Evolutionary conservation across 345 rosid species (phyloP).

Genomic region (Pugionium cornutum): DNA sequence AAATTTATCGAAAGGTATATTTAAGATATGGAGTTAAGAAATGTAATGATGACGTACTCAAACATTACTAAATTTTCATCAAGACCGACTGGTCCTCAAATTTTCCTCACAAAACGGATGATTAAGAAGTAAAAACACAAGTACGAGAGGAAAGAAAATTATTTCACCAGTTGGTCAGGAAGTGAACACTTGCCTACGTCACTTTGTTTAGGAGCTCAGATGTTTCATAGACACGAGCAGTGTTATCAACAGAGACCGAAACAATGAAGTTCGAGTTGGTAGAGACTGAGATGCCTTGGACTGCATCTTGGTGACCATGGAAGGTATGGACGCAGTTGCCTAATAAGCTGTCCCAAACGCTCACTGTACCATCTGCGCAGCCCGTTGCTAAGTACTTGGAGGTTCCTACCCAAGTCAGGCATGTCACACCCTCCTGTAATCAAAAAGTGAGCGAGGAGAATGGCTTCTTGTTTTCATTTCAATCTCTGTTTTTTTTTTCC

Average conservation of each 20-base stretch:
- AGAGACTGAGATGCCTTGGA: conserved; percentile 61
- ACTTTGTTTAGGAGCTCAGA: conserved; percentile 45
- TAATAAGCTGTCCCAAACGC: conserved; percentile 79
- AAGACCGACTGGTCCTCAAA: no score
- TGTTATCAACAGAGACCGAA: conserved; percentile 68
- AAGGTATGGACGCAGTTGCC: conserved; percentile 65
- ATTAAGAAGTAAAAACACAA: no score
- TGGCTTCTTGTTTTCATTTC: background rate
- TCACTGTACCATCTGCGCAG: conserved; percentile 68
- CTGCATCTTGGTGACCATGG: conserved; percentile 59
- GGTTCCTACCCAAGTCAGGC: conserved; percentile 75
- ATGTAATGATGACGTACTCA: no score
- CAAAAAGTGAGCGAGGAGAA: background rate
- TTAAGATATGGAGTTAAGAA: background rate
- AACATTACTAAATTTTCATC: no score
- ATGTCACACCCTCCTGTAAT: conserved; percentile 72
- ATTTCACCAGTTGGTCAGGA: no score
- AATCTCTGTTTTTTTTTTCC: conserved; percentile 11
- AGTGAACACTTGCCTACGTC: background rate
- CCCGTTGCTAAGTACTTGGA: conserved; percentile 76
- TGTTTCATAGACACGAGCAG: conserved; percentile 78
- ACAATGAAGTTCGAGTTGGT: conserved; percentile 57
- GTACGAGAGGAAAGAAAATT: no score
- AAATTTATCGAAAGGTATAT: background rate
- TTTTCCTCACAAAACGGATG: no score